Evolutionary conservation across 345 rosid genomes (phyloP).

Genomic region (Erucastrum elatum): DNA sequence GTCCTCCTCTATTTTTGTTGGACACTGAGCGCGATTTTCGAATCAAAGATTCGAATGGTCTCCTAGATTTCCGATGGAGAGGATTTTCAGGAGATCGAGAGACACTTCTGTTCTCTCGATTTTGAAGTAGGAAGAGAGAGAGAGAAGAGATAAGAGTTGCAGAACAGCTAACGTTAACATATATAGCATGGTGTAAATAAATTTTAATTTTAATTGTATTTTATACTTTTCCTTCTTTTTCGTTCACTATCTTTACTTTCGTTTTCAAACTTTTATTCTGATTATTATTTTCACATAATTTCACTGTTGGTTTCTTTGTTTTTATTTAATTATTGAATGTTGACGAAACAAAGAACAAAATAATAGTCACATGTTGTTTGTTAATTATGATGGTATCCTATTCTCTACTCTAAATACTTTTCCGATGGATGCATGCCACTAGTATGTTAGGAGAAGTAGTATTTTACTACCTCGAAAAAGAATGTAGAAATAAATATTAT

Average conservation of each 20-base stretch:
- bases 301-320: background rate
- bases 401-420: background rate
- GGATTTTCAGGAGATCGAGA: slow-evolving; percentile 23
- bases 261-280: slow-evolving; percentile 23
- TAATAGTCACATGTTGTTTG: slow-evolving; percentile 30
- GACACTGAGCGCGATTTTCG: background rate
- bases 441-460: background rate
- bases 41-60: background rate
- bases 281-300: background rate
- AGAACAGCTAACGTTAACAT: slow-evolving; percentile 33
- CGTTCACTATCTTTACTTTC: slow-evolving; percentile 1
- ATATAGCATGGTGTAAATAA: slow-evolving; percentile 7
- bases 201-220: too few species aligned
- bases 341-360: background rate
- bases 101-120: slow-evolving; percentile 15
- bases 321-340: slow-evolving; percentile 13
- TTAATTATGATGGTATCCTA: slow-evolving; percentile 11
- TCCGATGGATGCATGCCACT: background rate
- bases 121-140: background rate
- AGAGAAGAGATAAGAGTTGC: slow-evolving; percentile 23
- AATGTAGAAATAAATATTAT: background rate
- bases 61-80: slow-evolving; percentile 7
- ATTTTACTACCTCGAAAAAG: too few species aligned
- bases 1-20: background rate
- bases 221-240: too few species aligned